Conservation (phyloP, 2,329 filamentous ascomycete species). For the Lachnellula hyalina region DNA sequence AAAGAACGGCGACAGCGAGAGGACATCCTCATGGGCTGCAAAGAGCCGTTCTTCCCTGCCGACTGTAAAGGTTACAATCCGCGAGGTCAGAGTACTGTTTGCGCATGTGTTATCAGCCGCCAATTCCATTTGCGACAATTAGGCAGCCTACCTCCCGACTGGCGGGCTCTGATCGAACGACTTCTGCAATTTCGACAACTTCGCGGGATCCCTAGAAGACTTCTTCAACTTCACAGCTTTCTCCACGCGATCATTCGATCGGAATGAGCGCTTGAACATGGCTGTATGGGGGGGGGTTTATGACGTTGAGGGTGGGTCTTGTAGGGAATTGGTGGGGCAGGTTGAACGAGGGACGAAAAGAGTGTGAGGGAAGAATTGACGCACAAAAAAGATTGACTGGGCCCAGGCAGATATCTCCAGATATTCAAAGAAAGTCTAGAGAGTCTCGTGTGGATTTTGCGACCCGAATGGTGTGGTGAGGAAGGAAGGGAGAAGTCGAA, state of each 20-base stretch:
- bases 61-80: constrained; percentile 75
- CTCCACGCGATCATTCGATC: constrained; percentile 78
- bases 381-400: constrained; percentile 35
- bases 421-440: constrained; percentile 33
- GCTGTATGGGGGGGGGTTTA: constrained; percentile 32
- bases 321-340: constrained; percentile 20
- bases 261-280: constrained; percentile 94
- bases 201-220: constrained; percentile 70
- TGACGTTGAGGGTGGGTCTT: constrained; percentile 16
- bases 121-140: constrained; percentile 11
- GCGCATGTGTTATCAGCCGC: constrained; percentile 10
- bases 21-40: constrained; percentile 82
- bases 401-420: constrained; percentile 34
- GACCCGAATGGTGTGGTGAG: constrained; percentile 33
- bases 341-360: constrained; percentile 32
- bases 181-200: constrained; percentile 80
- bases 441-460: constrained; percentile 31
- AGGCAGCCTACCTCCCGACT: constrained; percentile 40
- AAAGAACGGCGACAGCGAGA: constrained; percentile 77
- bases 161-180: constrained; percentile 58
- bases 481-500: constrained; percentile 19
- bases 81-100: constrained; percentile 51
- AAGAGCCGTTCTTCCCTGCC: constrained; percentile 83
- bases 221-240: constrained; percentile 83
- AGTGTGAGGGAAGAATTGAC: constrained; percentile 30